Evolutionary conservation across 257 asterid genomes (phyloP).

Genomic region (Solanum virginianum): DNA sequence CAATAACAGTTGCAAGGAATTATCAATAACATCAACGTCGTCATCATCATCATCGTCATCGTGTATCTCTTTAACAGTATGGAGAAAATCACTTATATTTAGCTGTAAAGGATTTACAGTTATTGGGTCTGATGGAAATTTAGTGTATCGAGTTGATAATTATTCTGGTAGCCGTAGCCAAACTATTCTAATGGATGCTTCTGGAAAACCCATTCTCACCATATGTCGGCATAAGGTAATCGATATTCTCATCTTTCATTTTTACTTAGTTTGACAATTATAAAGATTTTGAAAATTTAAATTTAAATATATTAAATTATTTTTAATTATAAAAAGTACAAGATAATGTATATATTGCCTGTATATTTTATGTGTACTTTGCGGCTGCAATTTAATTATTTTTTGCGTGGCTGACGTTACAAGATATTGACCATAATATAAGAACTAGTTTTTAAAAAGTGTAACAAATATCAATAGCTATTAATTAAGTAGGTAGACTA

Average conservation of each 20-base stretch:
- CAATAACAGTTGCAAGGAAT: not conserved
- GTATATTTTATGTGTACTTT: not conserved
- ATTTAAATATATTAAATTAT: too few relatives aligned
- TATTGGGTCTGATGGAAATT: slow-evolving; percentile 39
- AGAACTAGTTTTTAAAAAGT: not conserved
- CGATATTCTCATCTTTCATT: too few relatives aligned
- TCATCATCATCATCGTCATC: not conserved
- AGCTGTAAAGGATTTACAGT: slow-evolving; percentile 73
- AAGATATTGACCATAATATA: not conserved
- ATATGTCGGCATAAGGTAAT: slow-evolving; percentile 50
- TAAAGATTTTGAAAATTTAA: too few relatives aligned
- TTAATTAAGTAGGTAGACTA: not conserved
- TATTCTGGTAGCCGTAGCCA: slow-evolving; percentile 31
- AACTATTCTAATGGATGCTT: slow-evolving; percentile 60
- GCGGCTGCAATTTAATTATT: too few relatives aligned
- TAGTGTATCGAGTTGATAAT: slow-evolving; percentile 62
- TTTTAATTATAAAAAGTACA: too few relatives aligned
- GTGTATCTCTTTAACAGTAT: slow-evolving; percentile 43
- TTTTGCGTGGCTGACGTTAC: not conserved
- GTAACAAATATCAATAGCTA: not conserved
- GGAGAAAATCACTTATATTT: slow-evolving; percentile 68
- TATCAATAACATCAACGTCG: not conserved
- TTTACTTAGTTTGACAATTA: too few relatives aligned
- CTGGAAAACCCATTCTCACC: slow-evolving; percentile 52
- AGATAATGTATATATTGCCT: too few relatives aligned